Percentiles rank a stretch among this genome's conserved stretches.
phyloP scores from a whole-genome alignment of 306 rosid genomes.

The Cicer judaicum region DNA sequence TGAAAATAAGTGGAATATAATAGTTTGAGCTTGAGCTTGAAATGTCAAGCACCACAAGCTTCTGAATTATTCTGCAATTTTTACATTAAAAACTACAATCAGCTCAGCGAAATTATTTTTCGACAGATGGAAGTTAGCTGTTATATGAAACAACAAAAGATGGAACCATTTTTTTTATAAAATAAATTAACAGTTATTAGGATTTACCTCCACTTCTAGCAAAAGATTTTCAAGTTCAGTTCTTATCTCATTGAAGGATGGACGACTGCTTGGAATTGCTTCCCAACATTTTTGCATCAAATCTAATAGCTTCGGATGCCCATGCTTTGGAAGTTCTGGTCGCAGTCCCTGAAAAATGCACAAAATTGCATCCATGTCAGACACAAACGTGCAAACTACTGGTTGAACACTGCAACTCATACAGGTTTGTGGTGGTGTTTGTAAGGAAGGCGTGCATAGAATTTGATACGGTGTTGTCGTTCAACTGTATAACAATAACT shows the following conservation, averaged over 20 bases:
- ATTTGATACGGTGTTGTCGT: constrained; percentile 2
- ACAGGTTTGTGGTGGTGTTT: neutral
- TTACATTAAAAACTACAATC: constrained; percentile 27
- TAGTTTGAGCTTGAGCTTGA: constrained; percentile 36
- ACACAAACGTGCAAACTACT: constrained; percentile 10
- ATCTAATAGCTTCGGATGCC: constrained; percentile 76
- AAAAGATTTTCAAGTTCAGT: constrained; percentile 75
- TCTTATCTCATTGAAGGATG: constrained; percentile 73
- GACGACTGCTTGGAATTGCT: constrained; percentile 74
- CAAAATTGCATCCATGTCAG: constrained; percentile 33
- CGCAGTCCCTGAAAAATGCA: constrained; percentile 76
- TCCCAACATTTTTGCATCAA: constrained; percentile 97
- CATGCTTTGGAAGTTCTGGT: constrained; percentile 81
- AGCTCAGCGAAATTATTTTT: constrained; percentile 22
- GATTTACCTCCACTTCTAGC: constrained; percentile 64
- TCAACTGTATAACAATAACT: constrained; percentile 25
- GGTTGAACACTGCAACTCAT: constrained; percentile 27
- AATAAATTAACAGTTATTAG: neutral
- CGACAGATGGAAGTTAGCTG: neutral
- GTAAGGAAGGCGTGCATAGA: neutral
- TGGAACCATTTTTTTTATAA: neutral
- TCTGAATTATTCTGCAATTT: constrained; percentile 66
- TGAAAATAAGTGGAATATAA: constrained; percentile 51
- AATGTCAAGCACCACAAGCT: constrained; percentile 54
- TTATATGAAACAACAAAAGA: neutral